Evolutionary conservation across 164 flowering plant species (phyloP).

Genomic region (Dillenia turbinata): DNA sequence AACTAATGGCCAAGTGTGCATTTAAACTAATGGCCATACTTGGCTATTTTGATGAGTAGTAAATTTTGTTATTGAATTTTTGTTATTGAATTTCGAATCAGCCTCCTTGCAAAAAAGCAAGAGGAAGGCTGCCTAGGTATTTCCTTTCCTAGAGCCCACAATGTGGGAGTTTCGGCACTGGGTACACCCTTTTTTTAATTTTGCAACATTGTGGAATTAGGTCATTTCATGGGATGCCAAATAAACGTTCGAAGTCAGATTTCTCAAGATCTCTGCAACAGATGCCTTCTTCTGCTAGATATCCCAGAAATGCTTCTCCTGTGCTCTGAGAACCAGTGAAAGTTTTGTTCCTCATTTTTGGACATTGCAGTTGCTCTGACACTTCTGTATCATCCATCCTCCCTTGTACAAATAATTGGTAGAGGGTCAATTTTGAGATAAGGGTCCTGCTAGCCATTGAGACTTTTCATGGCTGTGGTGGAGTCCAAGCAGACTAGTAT

Average conservation of each 20-base stretch:
- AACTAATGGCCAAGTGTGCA: no score
- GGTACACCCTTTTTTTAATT: no score
- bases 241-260: conserved; percentile 67
- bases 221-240: conserved; percentile 47
- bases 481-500: neutral
- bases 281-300: conserved; percentile 60
- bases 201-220: conserved; percentile 21
- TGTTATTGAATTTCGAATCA: no score
- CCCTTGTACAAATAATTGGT: neutral
- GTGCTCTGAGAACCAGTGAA: conserved; percentile 39
- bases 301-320: conserved; percentile 50
- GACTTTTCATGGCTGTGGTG: conserved; percentile 1
- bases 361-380: conserved; percentile 10
- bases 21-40: no score
- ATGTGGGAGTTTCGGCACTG: no score
- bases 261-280: conserved; percentile 47
- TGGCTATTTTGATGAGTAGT: neutral
- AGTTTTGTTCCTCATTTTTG: conserved; percentile 1
- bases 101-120: no score
- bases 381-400: conserved; percentile 12
- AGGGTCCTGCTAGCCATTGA: neutral
- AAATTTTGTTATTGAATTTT: neutral
- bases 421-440: no score
- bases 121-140: no score
- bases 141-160: no score